Evolutionary conservation across 2,329 filamentous ascomycete genomes (phyloP), one percentile per base, ranked within the genome.

Genomic region (Fusarium sp.): DNA sequence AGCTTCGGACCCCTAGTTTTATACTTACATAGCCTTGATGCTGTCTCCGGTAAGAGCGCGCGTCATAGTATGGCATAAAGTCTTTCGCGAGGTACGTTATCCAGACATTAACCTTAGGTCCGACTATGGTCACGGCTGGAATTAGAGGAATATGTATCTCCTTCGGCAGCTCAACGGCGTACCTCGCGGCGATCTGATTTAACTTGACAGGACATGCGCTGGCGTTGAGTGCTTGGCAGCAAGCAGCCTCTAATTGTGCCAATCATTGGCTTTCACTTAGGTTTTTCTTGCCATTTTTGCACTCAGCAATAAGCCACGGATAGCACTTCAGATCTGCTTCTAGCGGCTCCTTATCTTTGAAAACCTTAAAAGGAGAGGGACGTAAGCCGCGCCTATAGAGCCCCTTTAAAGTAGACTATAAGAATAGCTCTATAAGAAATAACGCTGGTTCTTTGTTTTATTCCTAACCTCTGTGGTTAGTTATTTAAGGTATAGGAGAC

Each of bases 21-120:
- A 1, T 9, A 40, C 53, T 51, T 1, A 57, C 53, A 4, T 51
- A 57, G 31, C 8, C 10, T 11, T 36, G 34, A 2, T 36, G 14
- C 9, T n/a, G 18, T 20, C 18, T 20, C 18, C 18, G 18, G 18
- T 20, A 20, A 20, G 18, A 20, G 18, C 18, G 18, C 18, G 18
- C 34, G 28, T 17, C 1, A 7, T 17, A 7, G 34, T 36, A 36
- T 36, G 34, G 2, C 3, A 7, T 2, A 0, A 56, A 56, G 1
- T n/a, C 26, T 26, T 7, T 36, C 0, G 57, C 43, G 55, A 51
- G 69, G 15, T 68, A 66, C 0, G 56, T 57, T 7, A 73, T 63
- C 72, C 72, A 74, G 3, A 73, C 52, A 15, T 55, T 72, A 33
- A 73, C 65, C 0, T 44, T 5, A 0, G 67, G 31, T 2, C 72